These are phyloP conservation scores for Suhomyces choctaworum DNA, from an alignment of 1,139 yeast genomes.

Conservation along the genomic window DNA sequence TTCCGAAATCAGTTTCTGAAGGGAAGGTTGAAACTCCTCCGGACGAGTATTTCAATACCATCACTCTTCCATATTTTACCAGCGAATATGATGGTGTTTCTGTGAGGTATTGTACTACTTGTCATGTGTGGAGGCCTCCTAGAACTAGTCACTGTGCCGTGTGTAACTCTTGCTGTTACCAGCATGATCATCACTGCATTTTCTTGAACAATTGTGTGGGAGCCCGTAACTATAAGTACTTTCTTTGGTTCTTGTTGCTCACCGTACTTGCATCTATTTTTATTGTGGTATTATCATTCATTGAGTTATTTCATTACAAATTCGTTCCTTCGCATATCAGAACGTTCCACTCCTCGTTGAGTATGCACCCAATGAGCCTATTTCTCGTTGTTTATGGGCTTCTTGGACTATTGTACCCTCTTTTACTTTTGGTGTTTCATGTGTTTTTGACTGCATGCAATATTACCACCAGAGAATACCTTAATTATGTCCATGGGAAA, in stretches of 20 bases:
- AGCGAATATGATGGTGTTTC: constrained; percentile 33
- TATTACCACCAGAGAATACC: constrained; percentile 69
- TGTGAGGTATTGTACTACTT: constrained; percentile 48
- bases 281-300: constrained; percentile 26
- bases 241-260: constrained; percentile 42
- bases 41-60: constrained; percentile 59
- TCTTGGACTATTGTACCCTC: constrained; percentile 53
- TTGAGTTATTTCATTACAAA: constrained; percentile 27
- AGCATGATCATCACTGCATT: constrained; percentile 46
- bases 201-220: constrained; percentile 46
- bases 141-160: constrained; percentile 44
- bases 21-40: constrained; percentile 44
- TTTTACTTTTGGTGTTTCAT: constrained; percentile 54
- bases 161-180: constrained; percentile 46
- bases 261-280: constrained; percentile 25
- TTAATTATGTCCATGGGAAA: constrained; percentile 38
- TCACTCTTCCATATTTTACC: constrained; percentile 51
- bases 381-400: constrained; percentile 49
- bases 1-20: constrained; percentile 28
- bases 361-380: constrained; percentile 42
- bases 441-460: constrained; percentile 54
- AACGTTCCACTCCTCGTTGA: constrained; percentile 6
- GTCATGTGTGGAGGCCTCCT: constrained; percentile 52
- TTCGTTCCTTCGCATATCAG: constrained; percentile 1
- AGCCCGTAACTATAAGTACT: constrained; percentile 32